Percentiles rank a stretch among this genome's conserved stretches.
Evolutionary conservation across 1,139 yeast genomes (phyloP).

Genomic region (Protomyces arabidopsidicola): DNA sequence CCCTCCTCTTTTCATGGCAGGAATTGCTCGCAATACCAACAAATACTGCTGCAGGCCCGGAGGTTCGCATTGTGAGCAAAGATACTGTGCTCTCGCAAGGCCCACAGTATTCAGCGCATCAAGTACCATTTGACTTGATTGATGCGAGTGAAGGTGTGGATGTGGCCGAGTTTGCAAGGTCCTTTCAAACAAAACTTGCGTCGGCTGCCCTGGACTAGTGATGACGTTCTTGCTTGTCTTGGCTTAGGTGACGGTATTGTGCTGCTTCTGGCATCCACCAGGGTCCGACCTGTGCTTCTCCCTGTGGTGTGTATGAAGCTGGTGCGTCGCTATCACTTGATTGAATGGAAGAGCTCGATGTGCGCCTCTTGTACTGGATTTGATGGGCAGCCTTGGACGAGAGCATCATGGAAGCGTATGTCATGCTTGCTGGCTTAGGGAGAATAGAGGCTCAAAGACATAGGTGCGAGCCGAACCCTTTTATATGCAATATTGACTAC

Average conservation of each 20-base stretch:
- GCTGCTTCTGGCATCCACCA: not conserved
- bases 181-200: slow-evolving; percentile 33
- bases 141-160: slow-evolving; percentile 55
- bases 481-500: too few species aligned
- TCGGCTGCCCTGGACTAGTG: slow-evolving; percentile 14
- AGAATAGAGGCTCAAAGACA: not conserved
- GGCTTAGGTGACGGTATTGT: too few species aligned
- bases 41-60: slow-evolving; percentile 39
- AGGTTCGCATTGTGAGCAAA: slow-evolving; percentile 63
- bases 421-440: not conserved
- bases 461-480: too few species aligned
- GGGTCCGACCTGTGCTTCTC: not conserved
- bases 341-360: not conserved
- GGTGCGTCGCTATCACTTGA: not conserved
- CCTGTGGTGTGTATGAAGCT: too few species aligned
- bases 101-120: slow-evolving; percentile 75
- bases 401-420: not conserved
- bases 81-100: slow-evolving; percentile 60
- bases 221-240: too few species aligned
- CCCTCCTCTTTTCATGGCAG: slow-evolving; percentile 77
- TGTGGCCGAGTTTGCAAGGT: slow-evolving; percentile 34
- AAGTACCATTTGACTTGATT: slow-evolving; percentile 84
- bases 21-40: slow-evolving; percentile 50
- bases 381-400: not conserved
- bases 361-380: not conserved